Conservation (phyloP, 1,284 basidiomycete genomes). For the Pholiota adiposa region DNA sequence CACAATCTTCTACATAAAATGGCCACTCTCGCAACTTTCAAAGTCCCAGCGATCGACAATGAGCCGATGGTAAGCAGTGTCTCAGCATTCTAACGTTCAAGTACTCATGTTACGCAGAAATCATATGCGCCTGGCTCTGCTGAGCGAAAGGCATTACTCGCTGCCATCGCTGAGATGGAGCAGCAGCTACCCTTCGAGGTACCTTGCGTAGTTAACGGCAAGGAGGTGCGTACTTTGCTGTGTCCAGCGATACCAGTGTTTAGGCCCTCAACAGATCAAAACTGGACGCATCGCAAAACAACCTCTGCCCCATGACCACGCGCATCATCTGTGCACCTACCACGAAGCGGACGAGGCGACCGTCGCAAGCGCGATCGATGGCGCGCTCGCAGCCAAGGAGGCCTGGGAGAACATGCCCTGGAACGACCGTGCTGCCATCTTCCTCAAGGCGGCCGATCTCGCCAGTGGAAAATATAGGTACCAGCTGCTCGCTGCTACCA, state of each 20-base stretch:
- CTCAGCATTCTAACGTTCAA: not conserved
- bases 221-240: conserved; percentile 61
- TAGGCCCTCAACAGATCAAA: conserved; percentile 60
- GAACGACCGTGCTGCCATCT: conserved; percentile 96
- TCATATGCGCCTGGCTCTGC: conserved; percentile 81
- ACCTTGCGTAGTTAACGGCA: conserved; percentile 91
- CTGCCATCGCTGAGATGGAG: conserved; percentile 82
- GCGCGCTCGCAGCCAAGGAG: conserved; percentile 84
- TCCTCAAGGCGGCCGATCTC: conserved; percentile 96
- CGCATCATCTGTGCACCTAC: conserved; percentile 82
- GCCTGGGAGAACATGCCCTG: conserved; percentile 95
- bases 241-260: not conserved
- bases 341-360: conserved; percentile 86
- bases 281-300: conserved; percentile 85
- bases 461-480: conserved; percentile 94
- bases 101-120: conserved; percentile 30
- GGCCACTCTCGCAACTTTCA: conserved; percentile 78
- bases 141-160: conserved; percentile 80
- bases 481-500: conserved; percentile 95
- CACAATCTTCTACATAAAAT: conserved; percentile 34
- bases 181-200: conserved; percentile 88
- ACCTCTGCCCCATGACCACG: conserved; percentile 84
- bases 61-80: conserved; percentile 80
- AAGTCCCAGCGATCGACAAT: conserved; percentile 84
- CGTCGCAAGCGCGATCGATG: conserved; percentile 84